Conservation (phyloP, 1,284 basidiomycete species). For the Trametes pubescens region DNA sequence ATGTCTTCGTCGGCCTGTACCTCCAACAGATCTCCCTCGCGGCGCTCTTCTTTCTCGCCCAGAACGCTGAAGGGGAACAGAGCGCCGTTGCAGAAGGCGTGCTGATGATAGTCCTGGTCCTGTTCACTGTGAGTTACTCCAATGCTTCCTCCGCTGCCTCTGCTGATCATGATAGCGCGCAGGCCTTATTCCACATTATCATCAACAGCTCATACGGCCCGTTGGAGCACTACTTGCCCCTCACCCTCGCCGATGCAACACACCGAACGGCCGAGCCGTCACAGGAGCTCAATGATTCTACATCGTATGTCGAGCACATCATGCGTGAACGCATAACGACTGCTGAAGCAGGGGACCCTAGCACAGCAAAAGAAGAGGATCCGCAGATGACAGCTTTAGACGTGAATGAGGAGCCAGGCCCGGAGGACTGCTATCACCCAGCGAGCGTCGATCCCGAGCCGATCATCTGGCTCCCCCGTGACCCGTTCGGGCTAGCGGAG, state of each 20-base stretch:
- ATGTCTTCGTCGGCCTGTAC: conserved; percentile 94
- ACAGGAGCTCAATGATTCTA: conserved; percentile 34
- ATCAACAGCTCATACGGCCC: conserved; percentile 77
- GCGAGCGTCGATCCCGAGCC: conserved; percentile 78
- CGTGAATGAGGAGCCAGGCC: conserved; percentile 42
- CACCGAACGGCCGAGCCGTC: conserved; percentile 39
- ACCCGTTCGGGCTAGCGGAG: conserved; percentile 70
- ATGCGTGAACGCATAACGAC: conserved; percentile 20
- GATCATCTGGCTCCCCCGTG: conserved; percentile 83
- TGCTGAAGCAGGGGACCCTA: conserved; percentile 16
- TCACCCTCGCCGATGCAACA: conserved; percentile 81
- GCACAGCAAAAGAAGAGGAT: conserved; percentile 2
- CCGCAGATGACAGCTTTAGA: conserved; percentile 19
- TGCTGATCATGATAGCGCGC: conserved; percentile 30
- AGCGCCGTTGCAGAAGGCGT: conserved; percentile 77
- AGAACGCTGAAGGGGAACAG: conserved; percentile 56
- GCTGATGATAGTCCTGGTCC: conserved; percentile 86
- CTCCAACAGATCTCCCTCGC: conserved; percentile 84
- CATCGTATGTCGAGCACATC: conserved; percentile 24
- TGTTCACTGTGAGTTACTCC: conserved; percentile 69
- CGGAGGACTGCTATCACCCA: conserved; percentile 79
- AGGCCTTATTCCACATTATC: conserved; percentile 74
- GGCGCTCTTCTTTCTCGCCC: conserved; percentile 89
- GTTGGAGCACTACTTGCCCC: conserved; percentile 71
- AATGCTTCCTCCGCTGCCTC: conserved; percentile 4